A percentile compares a stretch with the other conserved stretches of the same genome.
These are phyloP conservation scores for Paramecium sonneborni DNA, from an alignment of 73 alveolate genomes.

Conservation along the genomic window DNA sequence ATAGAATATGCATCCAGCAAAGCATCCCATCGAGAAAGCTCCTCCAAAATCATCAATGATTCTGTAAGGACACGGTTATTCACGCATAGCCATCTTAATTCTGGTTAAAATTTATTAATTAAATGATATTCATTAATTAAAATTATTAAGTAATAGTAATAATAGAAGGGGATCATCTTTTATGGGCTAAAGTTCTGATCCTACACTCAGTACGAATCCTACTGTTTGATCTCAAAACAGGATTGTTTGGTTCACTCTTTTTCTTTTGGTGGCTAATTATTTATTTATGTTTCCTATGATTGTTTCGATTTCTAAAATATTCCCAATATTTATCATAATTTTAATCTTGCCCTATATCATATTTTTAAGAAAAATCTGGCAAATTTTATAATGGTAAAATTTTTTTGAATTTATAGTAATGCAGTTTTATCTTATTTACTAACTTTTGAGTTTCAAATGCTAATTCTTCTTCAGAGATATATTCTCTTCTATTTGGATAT, in stretches of 20 bases:
- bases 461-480: background rate
- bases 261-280: background rate
- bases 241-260: constrained; percentile 1
- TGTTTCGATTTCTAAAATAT: background rate
- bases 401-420: background rate
- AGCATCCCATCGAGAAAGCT: constrained; percentile 80
- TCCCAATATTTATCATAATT: background rate
- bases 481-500: background rate
- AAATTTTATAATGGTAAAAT: background rate
- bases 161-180: background rate
- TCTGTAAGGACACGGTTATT: constrained; percentile 86
- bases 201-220: background rate
- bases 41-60: constrained; percentile 87
- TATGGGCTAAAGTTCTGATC: background rate
- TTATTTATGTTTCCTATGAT: background rate
- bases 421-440: background rate
- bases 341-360: background rate
- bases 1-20: constrained; percentile 77
- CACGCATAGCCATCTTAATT: constrained; percentile 64
- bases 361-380: background rate
- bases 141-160: background rate
- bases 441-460: background rate
- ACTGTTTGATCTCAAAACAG: background rate
- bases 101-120: constrained; percentile 35
- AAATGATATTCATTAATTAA: background rate